Evolutionary conservation across 345 rosid genomes (phyloP), one percentile per base, ranked within the genome.

Genomic region (Populus nigra): DNA sequence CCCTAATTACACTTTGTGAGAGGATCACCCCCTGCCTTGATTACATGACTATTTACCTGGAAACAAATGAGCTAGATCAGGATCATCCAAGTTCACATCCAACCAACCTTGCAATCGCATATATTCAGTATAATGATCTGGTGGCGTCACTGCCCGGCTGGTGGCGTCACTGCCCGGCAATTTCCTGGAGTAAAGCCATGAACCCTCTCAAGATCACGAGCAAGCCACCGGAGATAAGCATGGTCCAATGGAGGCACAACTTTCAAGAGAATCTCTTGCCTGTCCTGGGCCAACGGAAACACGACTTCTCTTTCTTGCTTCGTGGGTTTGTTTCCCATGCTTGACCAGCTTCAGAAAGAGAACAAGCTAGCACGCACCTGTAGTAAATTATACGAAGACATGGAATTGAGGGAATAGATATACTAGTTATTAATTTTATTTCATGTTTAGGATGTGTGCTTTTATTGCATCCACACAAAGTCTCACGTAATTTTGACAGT

Each of bases 51-150:
- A 78, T 68, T 82, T 77, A 83, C 80, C 80, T 87, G 79, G 62
- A 68, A 91, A 85, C 86, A 94, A 49, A 84, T 92, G 94, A 39
- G 89, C 88, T 7, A 92, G 84, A 81, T 89, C 92, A 69, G 94
- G 97, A 81, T 94, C 97, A 71, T 94, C 88, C 85, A 91, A 78
- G 82, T 86, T 87, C 76, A 90, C 88, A 78, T 91, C 94, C 78
- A 92, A 78, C 87, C 82, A 84, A 50, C 97, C 96, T 66, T 91
- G 85, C 69, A 89, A 73, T 57, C 82, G 83, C 97, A 91, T 91
- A 79, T 80, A 84, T 78, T 88, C 91, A 7, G 88, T 77, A 81
- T 92, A 92, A 61, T 81, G 91, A 83, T 92, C 96, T 0, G 94
- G 97, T 23, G 98, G 97, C 73, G 84, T 85, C 69, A 94, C 82